Percentiles rank a stretch among this genome's conserved stretches.
phyloP scores from a whole-genome alignment of 768 basidiomycete species.

The Floccularia luteovirens region DNA sequence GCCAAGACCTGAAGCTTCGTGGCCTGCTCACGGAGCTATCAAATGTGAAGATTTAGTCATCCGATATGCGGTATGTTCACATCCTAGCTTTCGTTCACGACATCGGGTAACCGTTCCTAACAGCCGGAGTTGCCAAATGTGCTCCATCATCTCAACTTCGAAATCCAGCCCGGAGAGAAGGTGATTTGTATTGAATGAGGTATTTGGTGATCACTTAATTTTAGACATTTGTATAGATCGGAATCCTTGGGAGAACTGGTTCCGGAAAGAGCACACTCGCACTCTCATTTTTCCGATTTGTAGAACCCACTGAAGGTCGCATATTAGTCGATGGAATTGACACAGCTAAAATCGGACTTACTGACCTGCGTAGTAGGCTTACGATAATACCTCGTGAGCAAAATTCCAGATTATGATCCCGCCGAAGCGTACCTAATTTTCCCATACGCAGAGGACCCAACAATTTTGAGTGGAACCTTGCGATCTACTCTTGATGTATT shows the following conservation, averaged over 20 bases:
- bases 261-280: slow-evolving; percentile 71
- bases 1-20: slow-evolving; percentile 70
- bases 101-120: neutral
- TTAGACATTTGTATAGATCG: slow-evolving; percentile 29
- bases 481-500: slow-evolving; percentile 78
- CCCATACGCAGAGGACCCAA: slow-evolving; percentile 67
- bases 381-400: slow-evolving; percentile 61
- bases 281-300: slow-evolving; percentile 62
- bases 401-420: neutral
- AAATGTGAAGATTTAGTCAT: slow-evolving; percentile 71
- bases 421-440: neutral
- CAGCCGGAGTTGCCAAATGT: slow-evolving; percentile 81
- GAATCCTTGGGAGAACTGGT: slow-evolving; percentile 56
- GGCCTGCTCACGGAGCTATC: slow-evolving; percentile 71
- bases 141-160: slow-evolving; percentile 58
- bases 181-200: slow-evolving; percentile 19
- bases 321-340: slow-evolving; percentile 77
- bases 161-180: slow-evolving; percentile 63
- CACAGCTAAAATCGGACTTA: slow-evolving; percentile 72
- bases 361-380: slow-evolving; percentile 59
- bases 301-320: slow-evolving; percentile 74
- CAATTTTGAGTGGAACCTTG: slow-evolving; percentile 76
- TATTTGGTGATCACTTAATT: slow-evolving; percentile 22
- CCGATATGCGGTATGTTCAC: slow-evolving; percentile 59
- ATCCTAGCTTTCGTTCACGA: neutral